Percentiles rank a stretch among this genome's conserved stretches.
Conservation (phyloP, 2,329 filamentous ascomycete species). For the Fusarium hainanense region DNA sequence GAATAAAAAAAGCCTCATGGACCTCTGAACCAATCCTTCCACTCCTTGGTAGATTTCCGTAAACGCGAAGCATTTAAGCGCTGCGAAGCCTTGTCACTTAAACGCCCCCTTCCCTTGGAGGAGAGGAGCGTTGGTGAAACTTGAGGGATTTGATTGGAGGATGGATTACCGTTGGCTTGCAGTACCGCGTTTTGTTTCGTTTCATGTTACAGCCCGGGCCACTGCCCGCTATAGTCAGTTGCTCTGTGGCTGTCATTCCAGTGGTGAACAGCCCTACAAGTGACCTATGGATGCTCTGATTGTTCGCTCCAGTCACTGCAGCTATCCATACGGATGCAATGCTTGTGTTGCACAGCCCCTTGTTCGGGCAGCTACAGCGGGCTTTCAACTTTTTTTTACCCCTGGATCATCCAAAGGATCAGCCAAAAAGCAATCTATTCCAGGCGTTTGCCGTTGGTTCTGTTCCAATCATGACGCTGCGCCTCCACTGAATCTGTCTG, state of each 20-base stretch:
- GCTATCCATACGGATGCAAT: neutral
- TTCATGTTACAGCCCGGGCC: conserved; percentile 12
- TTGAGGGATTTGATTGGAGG: neutral
- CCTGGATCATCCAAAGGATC: conserved; percentile 18
- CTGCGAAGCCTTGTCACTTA: neutral
- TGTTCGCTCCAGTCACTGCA: neutral
- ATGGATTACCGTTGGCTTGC: neutral
- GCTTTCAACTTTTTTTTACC: neutral
- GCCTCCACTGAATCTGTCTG: conserved; percentile 17
- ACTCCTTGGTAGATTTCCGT: conserved; percentile 15
- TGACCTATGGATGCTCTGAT: neutral
- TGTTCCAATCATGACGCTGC: conserved; percentile 28
- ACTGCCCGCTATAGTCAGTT: neutral
- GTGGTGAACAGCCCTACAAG: conserved; percentile 20
- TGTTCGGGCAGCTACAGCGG: conserved; percentile 1
- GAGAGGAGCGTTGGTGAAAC: conserved; percentile 21
- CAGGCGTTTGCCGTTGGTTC: neutral
- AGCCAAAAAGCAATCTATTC: conserved; percentile 17
- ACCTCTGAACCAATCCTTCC: conserved; percentile 20
- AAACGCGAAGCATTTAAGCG: conserved; percentile 19
- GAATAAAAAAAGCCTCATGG: neutral
- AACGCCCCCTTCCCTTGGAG: neutral
- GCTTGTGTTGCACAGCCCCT: conserved; percentile 23
- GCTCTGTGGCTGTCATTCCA: neutral
- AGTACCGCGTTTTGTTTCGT: conserved; percentile 15